Conservation (phyloP, 441 rosid species). For the Gossypium davidsonii region DNA sequence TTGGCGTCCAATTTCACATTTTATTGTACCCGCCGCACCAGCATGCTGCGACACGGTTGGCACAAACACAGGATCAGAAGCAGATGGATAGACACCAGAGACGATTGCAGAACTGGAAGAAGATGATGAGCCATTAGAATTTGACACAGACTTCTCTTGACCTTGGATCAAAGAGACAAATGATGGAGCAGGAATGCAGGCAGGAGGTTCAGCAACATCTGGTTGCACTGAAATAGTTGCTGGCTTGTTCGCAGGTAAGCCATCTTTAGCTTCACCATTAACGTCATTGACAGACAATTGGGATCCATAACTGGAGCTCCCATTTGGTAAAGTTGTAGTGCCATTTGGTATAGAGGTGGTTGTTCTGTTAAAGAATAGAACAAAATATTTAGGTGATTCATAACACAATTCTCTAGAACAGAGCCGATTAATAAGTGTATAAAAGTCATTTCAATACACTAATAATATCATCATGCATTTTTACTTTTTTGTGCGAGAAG, state of each 20-base stretch:
- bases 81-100: conserved; percentile 33
- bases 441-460: background rate
- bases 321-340: conserved; percentile 34
- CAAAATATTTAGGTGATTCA: background rate
- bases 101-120: conserved; percentile 21
- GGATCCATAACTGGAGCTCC: conserved; percentile 28
- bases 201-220: conserved; percentile 20
- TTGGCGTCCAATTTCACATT: conserved; percentile 28
- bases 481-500: conserved; percentile 42
- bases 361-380: conserved; percentile 21
- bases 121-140: conserved; percentile 23
- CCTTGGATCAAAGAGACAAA: conserved; percentile 28
- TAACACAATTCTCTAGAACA: background rate
- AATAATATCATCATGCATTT: conserved; percentile 5
- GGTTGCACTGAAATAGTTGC: conserved; percentile 8
- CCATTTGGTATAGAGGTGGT: conserved; percentile 28
- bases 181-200: conserved; percentile 18
- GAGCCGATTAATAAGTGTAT: background rate
- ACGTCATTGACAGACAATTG: conserved; percentile 18
- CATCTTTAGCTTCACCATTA: conserved; percentile 23
- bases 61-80: conserved; percentile 38
- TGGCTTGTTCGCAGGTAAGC: conserved; percentile 21
- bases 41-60: conserved; percentile 22
- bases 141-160: conserved; percentile 27
- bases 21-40: conserved; percentile 28